Conservation (phyloP, 352 stramenopile species). For the Pythium oligandrum region DNA sequence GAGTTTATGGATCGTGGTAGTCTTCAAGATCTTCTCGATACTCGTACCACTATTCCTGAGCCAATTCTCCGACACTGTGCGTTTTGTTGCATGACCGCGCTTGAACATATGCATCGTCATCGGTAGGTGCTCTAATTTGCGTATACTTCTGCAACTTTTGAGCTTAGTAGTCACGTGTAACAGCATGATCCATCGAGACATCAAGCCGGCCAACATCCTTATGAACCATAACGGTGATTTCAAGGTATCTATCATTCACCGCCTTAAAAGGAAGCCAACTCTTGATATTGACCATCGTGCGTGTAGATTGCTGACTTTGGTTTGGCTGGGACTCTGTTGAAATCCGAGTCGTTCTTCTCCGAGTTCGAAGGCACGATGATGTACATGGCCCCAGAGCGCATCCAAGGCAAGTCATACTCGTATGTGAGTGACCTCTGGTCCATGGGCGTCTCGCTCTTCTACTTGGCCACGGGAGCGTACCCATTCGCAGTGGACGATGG, state of each 20-base stretch:
- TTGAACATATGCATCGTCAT: constrained; percentile 82
- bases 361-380: constrained; percentile 91
- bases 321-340: constrained; percentile 64
- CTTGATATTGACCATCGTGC: not conserved
- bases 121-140: constrained; percentile 24
- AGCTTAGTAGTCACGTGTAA: too few species aligned
- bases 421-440: constrained; percentile 81
- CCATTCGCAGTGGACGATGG: constrained; percentile 71
- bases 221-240: constrained; percentile 82
- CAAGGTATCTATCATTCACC: constrained; percentile 39
- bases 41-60: constrained; percentile 41
- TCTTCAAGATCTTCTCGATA: constrained; percentile 72
- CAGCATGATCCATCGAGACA: constrained; percentile 85
- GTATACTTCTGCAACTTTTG: not conserved
- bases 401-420: constrained; percentile 83
- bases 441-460: constrained; percentile 68
- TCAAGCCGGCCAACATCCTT: constrained; percentile 90
- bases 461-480: constrained; percentile 56
- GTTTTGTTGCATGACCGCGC: constrained; percentile 73
- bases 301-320: constrained; percentile 75
- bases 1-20: constrained; percentile 92
- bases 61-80: constrained; percentile 65
- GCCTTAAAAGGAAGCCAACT: not conserved
- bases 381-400: constrained; percentile 94
- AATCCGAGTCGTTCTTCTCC: constrained; percentile 76